These are phyloP conservation scores for Agrocybe pediades DNA, from an alignment of 768 basidiomycete species.

Conservation along the genomic window DNA sequence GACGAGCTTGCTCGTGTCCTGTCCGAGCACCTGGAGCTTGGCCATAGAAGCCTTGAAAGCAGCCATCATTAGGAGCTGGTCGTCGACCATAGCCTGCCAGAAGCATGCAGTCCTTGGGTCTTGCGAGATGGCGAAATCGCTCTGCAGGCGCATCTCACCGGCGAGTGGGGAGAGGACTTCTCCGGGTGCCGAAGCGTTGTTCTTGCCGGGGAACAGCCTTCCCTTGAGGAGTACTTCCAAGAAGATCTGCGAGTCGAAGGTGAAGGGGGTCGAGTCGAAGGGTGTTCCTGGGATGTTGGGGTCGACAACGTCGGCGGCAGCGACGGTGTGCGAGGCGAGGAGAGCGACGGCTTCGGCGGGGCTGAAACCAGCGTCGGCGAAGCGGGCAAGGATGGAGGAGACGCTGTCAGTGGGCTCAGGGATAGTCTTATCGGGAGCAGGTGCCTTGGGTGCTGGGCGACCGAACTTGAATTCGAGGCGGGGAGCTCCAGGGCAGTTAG, in stretches of 20 bases:
- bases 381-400: slow-evolving; percentile 21
- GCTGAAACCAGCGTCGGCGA: slow-evolving; percentile 27
- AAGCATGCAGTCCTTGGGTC: slow-evolving; percentile 22
- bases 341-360: slow-evolving; percentile 24
- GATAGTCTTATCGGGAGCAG: slow-evolving; percentile 24
- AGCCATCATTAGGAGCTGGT: slow-evolving; percentile 23
- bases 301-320: slow-evolving; percentile 28
- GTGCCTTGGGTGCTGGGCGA: slow-evolving; percentile 21
- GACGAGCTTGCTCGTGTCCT: slow-evolving; percentile 26
- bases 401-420: slow-evolving; percentile 25
- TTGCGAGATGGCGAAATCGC: slow-evolving; percentile 29
- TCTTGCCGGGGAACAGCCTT: slow-evolving; percentile 8
- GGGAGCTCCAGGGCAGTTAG: slow-evolving; percentile 38
- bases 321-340: slow-evolving; percentile 24
- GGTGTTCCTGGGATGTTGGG: slow-evolving; percentile 25
- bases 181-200: slow-evolving; percentile 20
- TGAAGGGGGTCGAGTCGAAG: slow-evolving; percentile 29
- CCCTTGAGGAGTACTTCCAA: slow-evolving; percentile 32
- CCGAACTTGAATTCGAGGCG: slow-evolving; percentile 31
- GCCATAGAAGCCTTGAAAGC: slow-evolving; percentile 32
- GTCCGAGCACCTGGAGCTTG: slow-evolving; percentile 32
- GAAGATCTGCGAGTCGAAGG: slow-evolving; percentile 33
- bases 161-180: slow-evolving; percentile 33
- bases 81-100: slow-evolving; percentile 22
- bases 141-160: slow-evolving; percentile 41